phyloP scores from a whole-genome alignment of 371 early-diverging fungal genomes.

The Mortierella sp. region DNA sequence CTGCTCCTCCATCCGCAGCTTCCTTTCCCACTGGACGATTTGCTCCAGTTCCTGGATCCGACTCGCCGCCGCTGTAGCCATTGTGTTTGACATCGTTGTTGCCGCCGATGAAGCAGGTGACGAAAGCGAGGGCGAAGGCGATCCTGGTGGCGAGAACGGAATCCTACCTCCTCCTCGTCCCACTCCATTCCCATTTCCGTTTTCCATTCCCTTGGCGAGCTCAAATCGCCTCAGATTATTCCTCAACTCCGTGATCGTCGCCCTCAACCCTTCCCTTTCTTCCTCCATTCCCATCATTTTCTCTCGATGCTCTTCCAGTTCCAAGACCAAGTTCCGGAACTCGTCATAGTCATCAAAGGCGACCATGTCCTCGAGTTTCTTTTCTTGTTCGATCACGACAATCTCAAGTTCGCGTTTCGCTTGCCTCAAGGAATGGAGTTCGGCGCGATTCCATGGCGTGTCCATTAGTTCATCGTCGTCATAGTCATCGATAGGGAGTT shows the following conservation, averaged over 20 bases:
- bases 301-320: slow-evolving; percentile 62
- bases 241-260: slow-evolving; percentile 35
- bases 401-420: slow-evolving; percentile 61
- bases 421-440: slow-evolving; percentile 55
- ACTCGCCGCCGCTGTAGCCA: slow-evolving; percentile 20
- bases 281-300: slow-evolving; percentile 59
- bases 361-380: slow-evolving; percentile 56
- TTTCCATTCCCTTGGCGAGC: slow-evolving; percentile 18
- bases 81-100: background rate
- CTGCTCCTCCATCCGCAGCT: slow-evolving; percentile 55
- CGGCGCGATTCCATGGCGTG: slow-evolving; percentile 53
- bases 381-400: slow-evolving; percentile 51
- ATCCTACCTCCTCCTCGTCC: background rate
- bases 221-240: slow-evolving; percentile 43
- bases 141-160: slow-evolving; percentile 7
- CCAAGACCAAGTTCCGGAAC: slow-evolving; percentile 54
- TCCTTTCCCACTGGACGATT: slow-evolving; percentile 55
- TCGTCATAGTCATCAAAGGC: slow-evolving; percentile 61
- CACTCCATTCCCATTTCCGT: slow-evolving; percentile 18
- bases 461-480: slow-evolving; percentile 35
- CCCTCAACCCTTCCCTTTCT: slow-evolving; percentile 38
- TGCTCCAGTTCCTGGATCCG: slow-evolving; percentile 33
- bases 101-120: slow-evolving; percentile 13
- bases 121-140: background rate
- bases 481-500: slow-evolving; percentile 8